phyloP scores from a whole-genome alignment of 495 filamentous ascomycete genomes.

The Jackrogersella multiformis region DNA sequence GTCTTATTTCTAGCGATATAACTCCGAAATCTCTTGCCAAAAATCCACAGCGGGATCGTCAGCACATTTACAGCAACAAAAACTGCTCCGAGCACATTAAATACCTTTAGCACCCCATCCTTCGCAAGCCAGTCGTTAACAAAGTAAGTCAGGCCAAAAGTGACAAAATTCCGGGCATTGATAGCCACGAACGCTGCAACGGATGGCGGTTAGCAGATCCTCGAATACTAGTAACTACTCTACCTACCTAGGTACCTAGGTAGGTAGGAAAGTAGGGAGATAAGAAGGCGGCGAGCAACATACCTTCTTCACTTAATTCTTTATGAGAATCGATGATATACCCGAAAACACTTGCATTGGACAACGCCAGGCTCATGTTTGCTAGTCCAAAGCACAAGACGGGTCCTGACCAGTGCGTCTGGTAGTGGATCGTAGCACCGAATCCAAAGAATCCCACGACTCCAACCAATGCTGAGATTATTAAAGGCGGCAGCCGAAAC shows the following conservation, averaged over 20 bases:
- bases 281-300: neutral
- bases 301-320: conserved; percentile 59
- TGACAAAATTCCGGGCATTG: conserved; percentile 63
- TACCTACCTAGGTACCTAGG: no score
- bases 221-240: no score
- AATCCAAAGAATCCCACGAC: conserved; percentile 66
- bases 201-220: conserved; percentile 21
- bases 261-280: no score
- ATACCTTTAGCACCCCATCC: conserved; percentile 59
- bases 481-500: conserved; percentile 61
- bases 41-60: conserved; percentile 65
- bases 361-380: conserved; percentile 63
- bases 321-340: conserved; percentile 65
- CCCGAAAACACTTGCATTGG: conserved; percentile 61
- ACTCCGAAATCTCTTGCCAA: conserved; percentile 59
- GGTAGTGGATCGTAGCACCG: conserved; percentile 65
- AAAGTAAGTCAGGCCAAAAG: conserved; percentile 64
- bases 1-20: conserved; percentile 57
- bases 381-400: conserved; percentile 63
- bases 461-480: conserved; percentile 55
- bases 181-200: conserved; percentile 61
- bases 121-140: conserved; percentile 60
- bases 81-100: conserved; percentile 59
- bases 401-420: conserved; percentile 64
- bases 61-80: conserved; percentile 58